These are phyloP conservation scores for Saksenaea oblongispora DNA, from an alignment of 371 early-diverging fungal genomes.

Conservation along the genomic window DNA sequence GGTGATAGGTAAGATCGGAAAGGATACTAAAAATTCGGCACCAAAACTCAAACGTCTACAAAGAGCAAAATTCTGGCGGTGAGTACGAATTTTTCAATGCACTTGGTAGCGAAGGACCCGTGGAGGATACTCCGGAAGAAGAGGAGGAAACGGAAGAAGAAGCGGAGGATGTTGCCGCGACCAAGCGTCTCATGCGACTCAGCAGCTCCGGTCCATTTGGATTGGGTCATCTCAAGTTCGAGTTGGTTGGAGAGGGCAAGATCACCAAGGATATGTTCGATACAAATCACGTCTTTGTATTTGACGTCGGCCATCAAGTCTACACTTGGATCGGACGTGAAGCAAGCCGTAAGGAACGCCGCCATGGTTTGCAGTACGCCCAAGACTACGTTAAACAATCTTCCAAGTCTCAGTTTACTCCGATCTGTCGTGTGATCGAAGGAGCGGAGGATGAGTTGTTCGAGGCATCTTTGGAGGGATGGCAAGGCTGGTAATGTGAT, in stretches of 20 bases:
- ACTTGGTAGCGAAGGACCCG: slow-evolving; percentile 66
- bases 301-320: slow-evolving; percentile 62
- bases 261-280: slow-evolving; percentile 55
- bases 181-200: slow-evolving; percentile 51
- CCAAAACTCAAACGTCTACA: neutral
- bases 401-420: slow-evolving; percentile 55
- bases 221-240: slow-evolving; percentile 39
- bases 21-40: neutral
- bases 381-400: slow-evolving; percentile 58
- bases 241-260: slow-evolving; percentile 48
- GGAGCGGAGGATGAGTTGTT: slow-evolving; percentile 66
- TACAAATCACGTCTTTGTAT: slow-evolving; percentile 60
- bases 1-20: slow-evolving; percentile 57
- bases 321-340: slow-evolving; percentile 66
- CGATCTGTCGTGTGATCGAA: slow-evolving; percentile 70
- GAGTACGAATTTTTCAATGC: slow-evolving; percentile 63
- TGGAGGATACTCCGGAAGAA: slow-evolving; percentile 38
- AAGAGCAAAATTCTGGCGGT: slow-evolving; percentile 71
- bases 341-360: slow-evolving; percentile 62
- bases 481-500: slow-evolving; percentile 50
- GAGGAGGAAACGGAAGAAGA: slow-evolving; percentile 38
- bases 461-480: slow-evolving; percentile 48
- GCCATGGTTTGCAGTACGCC: slow-evolving; percentile 61
- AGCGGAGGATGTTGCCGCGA: slow-evolving; percentile 30
- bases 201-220: slow-evolving; percentile 36